phyloP scores from a whole-genome alignment of 345 rosid genomes.

The Brassica carinata region DNA sequence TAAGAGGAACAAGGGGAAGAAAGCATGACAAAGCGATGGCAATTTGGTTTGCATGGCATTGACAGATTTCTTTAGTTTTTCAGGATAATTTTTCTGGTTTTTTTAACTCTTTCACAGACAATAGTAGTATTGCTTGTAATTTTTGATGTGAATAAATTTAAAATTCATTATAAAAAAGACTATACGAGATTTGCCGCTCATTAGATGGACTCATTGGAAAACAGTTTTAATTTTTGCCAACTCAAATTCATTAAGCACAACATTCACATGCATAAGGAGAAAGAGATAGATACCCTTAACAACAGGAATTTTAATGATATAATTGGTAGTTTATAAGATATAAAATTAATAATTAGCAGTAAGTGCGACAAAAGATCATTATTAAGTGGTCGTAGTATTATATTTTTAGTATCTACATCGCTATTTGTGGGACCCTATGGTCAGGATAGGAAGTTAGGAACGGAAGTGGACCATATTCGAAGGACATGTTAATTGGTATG shows the following conservation, averaged over 20 bases:
- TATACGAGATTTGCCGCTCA: too few relatives aligned
- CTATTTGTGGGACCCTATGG: conserved; percentile 21
- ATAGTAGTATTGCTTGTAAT: too few relatives aligned
- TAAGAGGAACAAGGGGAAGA: too few relatives aligned
- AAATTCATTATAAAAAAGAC: too few relatives aligned
- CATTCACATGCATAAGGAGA: neutral
- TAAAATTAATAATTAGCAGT: neutral
- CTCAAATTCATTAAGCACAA: neutral
- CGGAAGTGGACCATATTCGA: conserved; percentile 6
- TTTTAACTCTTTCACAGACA: too few relatives aligned
- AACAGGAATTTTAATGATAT: conserved; percentile 1
- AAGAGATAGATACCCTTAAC: conserved; percentile 6
- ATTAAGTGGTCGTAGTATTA: neutral
- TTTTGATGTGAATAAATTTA: too few relatives aligned
- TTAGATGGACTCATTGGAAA: too few relatives aligned
- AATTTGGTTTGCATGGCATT: too few relatives aligned
- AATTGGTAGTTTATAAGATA: neutral
- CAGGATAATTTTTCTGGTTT: too few relatives aligned
- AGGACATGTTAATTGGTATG: conserved; percentile 10
- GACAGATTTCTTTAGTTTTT: too few relatives aligned
- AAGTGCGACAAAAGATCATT: conserved; percentile 11
- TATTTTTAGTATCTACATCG: conserved; percentile 23
- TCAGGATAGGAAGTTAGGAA: conserved; percentile 32
- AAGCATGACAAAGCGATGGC: too few relatives aligned
- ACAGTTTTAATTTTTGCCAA: neutral